These are phyloP conservation scores for Leishmania braziliensis DNA, from an alignment of 208 protist species.

Conservation along the genomic window DNA sequence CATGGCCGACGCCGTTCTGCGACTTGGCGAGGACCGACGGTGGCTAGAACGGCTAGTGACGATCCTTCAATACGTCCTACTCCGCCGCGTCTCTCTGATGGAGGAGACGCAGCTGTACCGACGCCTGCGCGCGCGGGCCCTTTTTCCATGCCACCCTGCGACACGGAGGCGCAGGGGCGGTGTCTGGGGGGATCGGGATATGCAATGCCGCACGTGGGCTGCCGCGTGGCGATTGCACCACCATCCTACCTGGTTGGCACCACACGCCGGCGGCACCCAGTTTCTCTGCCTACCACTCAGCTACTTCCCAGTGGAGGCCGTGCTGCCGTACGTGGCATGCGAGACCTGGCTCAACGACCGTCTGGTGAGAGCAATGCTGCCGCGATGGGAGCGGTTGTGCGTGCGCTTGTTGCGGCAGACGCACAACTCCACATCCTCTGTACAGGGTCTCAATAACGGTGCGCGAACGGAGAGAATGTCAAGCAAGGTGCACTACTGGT, in stretches of 20 bases:
- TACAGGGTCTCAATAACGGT: neutral
- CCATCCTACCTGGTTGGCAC: constrained; percentile 44
- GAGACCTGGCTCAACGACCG: constrained; percentile 53
- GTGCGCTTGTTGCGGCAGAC: neutral
- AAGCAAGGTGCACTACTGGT: constrained; percentile 33
- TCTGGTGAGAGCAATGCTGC: constrained; percentile 14
- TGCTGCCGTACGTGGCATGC: constrained; percentile 51
- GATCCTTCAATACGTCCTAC: constrained; percentile 43
- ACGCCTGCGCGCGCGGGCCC: constrained; percentile 2
- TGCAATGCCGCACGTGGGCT: neutral
- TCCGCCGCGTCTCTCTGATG: constrained; percentile 47
- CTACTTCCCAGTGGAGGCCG: constrained; percentile 66
- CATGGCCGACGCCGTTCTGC: constrained; percentile 27
- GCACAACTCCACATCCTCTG: neutral
- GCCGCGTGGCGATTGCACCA: constrained; percentile 42
- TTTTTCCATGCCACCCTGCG: constrained; percentile 17
- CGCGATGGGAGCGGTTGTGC: constrained; percentile 16
- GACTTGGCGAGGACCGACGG: constrained; percentile 22
- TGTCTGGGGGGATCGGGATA: neutral
- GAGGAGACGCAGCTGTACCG: constrained; percentile 40
- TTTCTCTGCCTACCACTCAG: constrained; percentile 62
- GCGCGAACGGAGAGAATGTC: neutral
- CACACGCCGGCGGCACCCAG: neutral
- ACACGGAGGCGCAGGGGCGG: neutral
- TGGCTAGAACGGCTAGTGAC: constrained; percentile 34